Percentiles rank a stretch among this genome's conserved stretches.
Conservation (phyloP, 768 basidiomycete genomes). For the Scleroderma bovista region DNA sequence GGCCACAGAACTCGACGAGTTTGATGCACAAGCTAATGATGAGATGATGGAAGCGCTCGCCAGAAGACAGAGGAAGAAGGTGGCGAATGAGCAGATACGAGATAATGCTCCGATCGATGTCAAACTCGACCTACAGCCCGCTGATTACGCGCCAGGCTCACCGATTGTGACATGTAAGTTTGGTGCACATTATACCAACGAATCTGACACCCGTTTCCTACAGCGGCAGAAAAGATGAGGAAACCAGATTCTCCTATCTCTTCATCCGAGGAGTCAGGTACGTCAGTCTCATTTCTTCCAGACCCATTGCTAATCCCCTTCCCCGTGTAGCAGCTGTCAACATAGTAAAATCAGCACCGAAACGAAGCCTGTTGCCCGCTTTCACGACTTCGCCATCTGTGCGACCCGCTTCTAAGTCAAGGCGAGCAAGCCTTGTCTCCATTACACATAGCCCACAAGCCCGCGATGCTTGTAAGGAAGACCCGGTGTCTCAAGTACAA, state of each 20-base stretch:
- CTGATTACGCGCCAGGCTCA: slow-evolving; percentile 1
- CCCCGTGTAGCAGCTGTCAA: neutral
- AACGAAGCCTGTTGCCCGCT: neutral
- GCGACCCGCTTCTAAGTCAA: neutral
- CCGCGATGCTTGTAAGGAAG: neutral
- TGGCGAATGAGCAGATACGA: neutral
- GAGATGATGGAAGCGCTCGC: slow-evolving; percentile 16
- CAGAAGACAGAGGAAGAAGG: slow-evolving; percentile 5
- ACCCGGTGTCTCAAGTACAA: neutral
- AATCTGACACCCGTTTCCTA: neutral
- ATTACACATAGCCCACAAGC: neutral
- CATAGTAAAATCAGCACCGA: neutral
- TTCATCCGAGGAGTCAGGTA: neutral
- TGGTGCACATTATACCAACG: no score
- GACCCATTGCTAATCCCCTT: neutral
- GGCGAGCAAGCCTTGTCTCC: neutral
- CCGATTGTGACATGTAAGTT: slow-evolving; percentile 2
- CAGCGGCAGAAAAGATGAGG: neutral
- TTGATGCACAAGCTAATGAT: slow-evolving; percentile 21
- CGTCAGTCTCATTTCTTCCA: neutral
- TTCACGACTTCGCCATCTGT: neutral
- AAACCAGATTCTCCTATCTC: neutral
- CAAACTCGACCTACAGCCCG: neutral
- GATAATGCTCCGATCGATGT: neutral
- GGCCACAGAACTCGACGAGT: slow-evolving; percentile 15